Percentiles rank a stretch among this genome's conserved stretches.
Conservation (phyloP, 768 basidiomycete genomes). For the Tephrocybe sp. region DNA sequence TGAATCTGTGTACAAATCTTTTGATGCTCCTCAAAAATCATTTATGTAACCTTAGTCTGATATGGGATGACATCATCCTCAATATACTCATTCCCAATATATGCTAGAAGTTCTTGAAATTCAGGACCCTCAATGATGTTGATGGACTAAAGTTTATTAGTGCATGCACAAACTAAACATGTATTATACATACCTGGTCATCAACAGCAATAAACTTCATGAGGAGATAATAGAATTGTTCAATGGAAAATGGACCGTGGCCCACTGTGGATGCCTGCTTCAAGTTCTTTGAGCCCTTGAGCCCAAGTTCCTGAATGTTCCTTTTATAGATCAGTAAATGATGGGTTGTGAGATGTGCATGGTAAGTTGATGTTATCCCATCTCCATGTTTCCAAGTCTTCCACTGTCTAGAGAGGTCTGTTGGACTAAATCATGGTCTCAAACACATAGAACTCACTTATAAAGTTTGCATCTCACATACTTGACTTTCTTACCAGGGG, state of each 20-base stretch:
- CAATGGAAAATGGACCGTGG: slow-evolving; percentile 19
- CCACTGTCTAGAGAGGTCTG: too few relatives aligned
- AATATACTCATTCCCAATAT: slow-evolving; percentile 18
- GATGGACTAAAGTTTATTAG: slow-evolving; percentile 20
- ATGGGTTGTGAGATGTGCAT: slow-evolving; percentile 21
- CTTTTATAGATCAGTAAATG: slow-evolving; percentile 18
- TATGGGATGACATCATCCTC: slow-evolving; percentile 29
- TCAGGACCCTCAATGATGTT: slow-evolving; percentile 21
- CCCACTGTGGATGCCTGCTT: background rate
- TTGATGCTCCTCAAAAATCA: slow-evolving; percentile 18
- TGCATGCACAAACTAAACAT: background rate
- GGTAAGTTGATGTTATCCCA: background rate
- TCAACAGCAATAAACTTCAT: slow-evolving; percentile 22
- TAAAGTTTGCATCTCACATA: too few relatives aligned
- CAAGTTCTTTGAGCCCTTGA: slow-evolving; percentile 19
- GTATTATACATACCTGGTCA: slow-evolving; percentile 15
- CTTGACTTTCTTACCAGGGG: too few relatives aligned
- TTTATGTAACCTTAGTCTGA: slow-evolving; percentile 22
- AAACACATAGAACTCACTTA: too few relatives aligned
- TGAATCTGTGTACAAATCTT: slow-evolving; percentile 18
- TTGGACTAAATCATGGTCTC: too few relatives aligned
- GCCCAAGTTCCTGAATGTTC: slow-evolving; percentile 11
- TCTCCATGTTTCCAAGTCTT: too few relatives aligned
- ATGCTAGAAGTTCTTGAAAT: slow-evolving; percentile 25
- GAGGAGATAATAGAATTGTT: slow-evolving; percentile 21